Base-by-base conservation (phyloP, 305 asterid genomes). In the Solanum aculeatissimum region DNA sequence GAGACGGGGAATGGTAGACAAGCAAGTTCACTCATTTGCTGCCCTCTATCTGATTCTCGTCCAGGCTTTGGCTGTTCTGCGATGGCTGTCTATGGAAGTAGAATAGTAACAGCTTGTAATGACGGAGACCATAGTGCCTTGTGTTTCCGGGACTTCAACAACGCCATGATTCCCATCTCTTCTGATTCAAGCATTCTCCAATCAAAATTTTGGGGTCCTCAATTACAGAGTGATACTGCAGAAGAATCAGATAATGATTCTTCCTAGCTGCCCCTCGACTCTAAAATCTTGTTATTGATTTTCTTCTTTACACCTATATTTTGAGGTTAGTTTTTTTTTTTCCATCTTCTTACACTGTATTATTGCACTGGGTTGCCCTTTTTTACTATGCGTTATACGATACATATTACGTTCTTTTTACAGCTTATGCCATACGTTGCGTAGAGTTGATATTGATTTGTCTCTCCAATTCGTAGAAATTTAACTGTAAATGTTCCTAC, bases 161-260 rank as follows among this genome's bases (percentile, higher is more conserved):
- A 83, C 53, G 93, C 97, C 70, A 49, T 86, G 51, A 53, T 74
- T 72, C 85, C 29, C 16, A 74, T 87, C 74, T 72, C 85, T 9
- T 70, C 80, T 13, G 91, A 86, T 79, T 85, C 82, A 72, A 81
- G 80, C 79, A 55, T 87, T 1, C 72, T 85, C 29, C 84, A 38
- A 70, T 92, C 97, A 25, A 93, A 88, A 81, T 93, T 94, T 86
- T 93, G 98, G 97, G 86, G 80, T 75, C 68, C 89, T 6, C 81
- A 72, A 27, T 84, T 89, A 11, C 80, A 66, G 42, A 71, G 86
- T 70, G 91, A 90, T 85, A 84, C 87, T 35, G 93, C 88, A 77
- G 89, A 89, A 51, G 18, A 75, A 14, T 43, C 79, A 81, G 84
- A 42, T 65, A 23, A 27, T 49, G 63, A 49, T 49, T 75, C 42